Evolutionary conservation across 371 early-diverging fungal species (phyloP).

Genomic region (Mortierella sp.): DNA sequence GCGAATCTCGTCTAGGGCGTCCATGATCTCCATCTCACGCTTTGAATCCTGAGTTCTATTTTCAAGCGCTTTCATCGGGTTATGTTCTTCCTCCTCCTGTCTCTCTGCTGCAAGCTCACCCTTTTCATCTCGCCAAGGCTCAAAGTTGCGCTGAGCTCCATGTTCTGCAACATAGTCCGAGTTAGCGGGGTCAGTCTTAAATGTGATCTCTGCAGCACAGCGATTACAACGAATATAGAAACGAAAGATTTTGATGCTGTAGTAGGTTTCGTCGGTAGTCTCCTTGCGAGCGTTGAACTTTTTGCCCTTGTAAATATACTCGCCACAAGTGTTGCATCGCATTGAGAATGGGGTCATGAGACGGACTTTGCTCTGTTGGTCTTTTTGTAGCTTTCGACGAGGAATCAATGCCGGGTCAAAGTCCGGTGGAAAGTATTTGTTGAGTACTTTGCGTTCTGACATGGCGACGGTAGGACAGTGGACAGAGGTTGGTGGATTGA

Average conservation of each 20-base stretch:
- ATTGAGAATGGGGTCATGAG: conserved; percentile 98
- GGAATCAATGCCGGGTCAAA: conserved; percentile 87
- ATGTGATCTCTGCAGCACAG: conserved; percentile 96
- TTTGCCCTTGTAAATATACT: conserved; percentile 96
- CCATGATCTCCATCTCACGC: conserved; percentile 96
- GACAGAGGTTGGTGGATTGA: background rate
- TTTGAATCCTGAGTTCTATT: conserved; percentile 93
- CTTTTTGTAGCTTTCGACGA: conserved; percentile 81
- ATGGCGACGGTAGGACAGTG: conserved; percentile 53
- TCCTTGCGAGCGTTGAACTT: conserved; percentile 98
- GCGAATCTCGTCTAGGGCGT: conserved; percentile 94
- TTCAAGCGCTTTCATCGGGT: conserved; percentile 95
- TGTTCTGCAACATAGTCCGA: conserved; percentile 95
- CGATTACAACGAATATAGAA: conserved; percentile 97
- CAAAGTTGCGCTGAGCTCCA: conserved; percentile 95
- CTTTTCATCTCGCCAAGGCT: conserved; percentile 86
- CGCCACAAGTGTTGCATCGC: conserved; percentile 96
- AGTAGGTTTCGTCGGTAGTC: conserved; percentile 85
- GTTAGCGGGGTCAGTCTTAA: conserved; percentile 98
- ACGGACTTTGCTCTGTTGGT: conserved; percentile 92
- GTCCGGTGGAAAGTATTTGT: conserved; percentile 96
- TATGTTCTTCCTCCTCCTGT: conserved; percentile 83
- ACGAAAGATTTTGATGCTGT: conserved; percentile 89
- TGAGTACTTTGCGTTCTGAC: conserved; percentile 89
- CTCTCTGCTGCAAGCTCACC: conserved; percentile 55